Evolutionary conservation across 805 yeast genomes (phyloP).

Genomic region (Saccharomycopsis javanensis): DNA sequence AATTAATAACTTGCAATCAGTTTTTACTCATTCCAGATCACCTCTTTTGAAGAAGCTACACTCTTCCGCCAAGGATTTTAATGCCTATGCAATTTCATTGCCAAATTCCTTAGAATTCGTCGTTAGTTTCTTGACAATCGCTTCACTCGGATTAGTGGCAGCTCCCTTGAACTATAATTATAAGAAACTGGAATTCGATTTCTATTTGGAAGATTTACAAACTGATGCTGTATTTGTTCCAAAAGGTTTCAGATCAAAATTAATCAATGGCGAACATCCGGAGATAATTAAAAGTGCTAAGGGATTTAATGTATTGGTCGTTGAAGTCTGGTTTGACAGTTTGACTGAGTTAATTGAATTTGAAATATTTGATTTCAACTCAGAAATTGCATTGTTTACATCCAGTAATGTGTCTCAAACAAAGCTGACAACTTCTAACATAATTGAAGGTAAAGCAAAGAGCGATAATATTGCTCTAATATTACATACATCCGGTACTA

Average conservation of each 20-base stretch:
- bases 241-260: conserved; percentile 29
- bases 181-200: conserved; percentile 51
- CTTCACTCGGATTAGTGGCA: conserved; percentile 48
- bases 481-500: conserved; percentile 67
- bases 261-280: conserved; percentile 19
- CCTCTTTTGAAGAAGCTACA: conserved; percentile 30
- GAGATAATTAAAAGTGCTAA: conserved; percentile 44
- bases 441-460: conserved; percentile 34
- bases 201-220: conserved; percentile 51
- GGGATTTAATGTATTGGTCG: conserved; percentile 37
- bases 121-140: conserved; percentile 44
- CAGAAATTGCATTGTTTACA: background rate
- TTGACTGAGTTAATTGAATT: conserved; percentile 35
- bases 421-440: background rate
- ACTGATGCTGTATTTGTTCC: conserved; percentile 52
- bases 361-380: conserved; percentile 24
- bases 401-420: background rate
- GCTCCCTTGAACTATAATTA: conserved; percentile 63
- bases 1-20: conserved; percentile 40
- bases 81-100: conserved; percentile 43
- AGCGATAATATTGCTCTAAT: conserved; percentile 53
- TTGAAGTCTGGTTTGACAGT: conserved; percentile 41
- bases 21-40: conserved; percentile 33
- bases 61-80: conserved; percentile 26
- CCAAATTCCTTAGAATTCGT: conserved; percentile 54